Evolutionary conservation across 2,329 filamentous ascomycete species (phyloP).

Genomic region (Botrytis sinoallii): DNA sequence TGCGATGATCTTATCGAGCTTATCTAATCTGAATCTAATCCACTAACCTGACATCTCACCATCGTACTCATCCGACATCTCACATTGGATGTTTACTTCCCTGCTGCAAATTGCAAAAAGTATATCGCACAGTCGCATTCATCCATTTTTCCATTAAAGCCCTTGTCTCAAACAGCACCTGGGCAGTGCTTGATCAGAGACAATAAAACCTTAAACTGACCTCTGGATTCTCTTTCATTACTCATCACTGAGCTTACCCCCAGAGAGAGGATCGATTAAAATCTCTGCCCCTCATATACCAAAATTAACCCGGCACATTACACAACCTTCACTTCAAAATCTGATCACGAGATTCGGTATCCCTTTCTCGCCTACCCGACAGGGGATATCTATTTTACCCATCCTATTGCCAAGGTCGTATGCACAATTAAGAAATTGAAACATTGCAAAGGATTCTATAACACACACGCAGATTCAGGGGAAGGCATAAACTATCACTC

Average conservation of each 20-base stretch:
- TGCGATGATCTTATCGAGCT: not conserved
- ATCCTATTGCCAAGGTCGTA: not conserved
- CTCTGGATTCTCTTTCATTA: not conserved
- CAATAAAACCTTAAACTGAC: slow-evolving; percentile 8
- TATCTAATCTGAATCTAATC: not conserved
- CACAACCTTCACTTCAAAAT: not conserved
- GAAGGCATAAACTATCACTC: not conserved
- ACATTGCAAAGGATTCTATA: not conserved
- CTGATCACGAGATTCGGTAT: not conserved
- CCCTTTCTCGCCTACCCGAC: not conserved
- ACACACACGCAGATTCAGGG: not conserved
- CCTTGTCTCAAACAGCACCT: not conserved
- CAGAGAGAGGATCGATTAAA: not conserved
- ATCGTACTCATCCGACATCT: not conserved
- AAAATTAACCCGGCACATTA: not conserved
- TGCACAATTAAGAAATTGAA: not conserved
- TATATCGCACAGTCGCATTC: slow-evolving; percentile 6
- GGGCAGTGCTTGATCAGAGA: not conserved
- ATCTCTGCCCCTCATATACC: not conserved
- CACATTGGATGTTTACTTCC: slow-evolving; percentile 1
- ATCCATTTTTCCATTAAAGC: not conserved
- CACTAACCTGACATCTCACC: not conserved
- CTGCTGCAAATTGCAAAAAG: not conserved
- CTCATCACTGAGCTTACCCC: not conserved
- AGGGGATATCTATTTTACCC: not conserved